Evolutionary conservation across 106 monocot genomes (phyloP), one percentile per base, ranked within the genome.

Genomic region (Allium cepa): DNA sequence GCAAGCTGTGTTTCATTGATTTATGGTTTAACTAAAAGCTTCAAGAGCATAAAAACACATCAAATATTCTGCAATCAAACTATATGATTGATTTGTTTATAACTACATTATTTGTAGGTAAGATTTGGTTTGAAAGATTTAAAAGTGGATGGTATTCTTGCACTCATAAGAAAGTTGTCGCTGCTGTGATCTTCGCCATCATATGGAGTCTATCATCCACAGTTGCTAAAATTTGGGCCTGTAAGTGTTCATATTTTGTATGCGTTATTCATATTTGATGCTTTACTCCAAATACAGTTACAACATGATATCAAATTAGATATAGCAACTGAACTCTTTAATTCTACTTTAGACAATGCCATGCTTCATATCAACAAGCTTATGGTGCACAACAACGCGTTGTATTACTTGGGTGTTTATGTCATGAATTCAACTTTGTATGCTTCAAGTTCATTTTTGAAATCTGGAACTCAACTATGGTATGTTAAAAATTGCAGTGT

Each of bases 191-290:
- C 56, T 97, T 97, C 80, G 82, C 85, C 9, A 67, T 97, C 53
- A 66, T 87, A n/a, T 97, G 92, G 92, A 97, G 92, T 45, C 56
- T 97, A 10, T 92, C 89, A n/a, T 97, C 97, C 59, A 81, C 82
- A 2, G 64, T 84, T 8, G 88, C 92, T 63, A 79, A 92, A n/a
- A 70, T 85, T 27, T 97, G 97, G 97, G 78, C 89, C 0, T 82
- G 96, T 97, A 78, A 81, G 47, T 22, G 22, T 9, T 9, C 46
- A 11, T 36, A 36, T 36, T 36, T 36, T 0, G 36, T 36, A 36
- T 5, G 5, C 1, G 5, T 36, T 5, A 36, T 36, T 36, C 36
- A 36, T 36, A 36, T 36, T 36, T 36, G 36, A 3, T 36, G 36
- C 5, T 36, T 36, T 36, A 0, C 36, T 36, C 9, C 62, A 7